Base-by-base conservation (phyloP, 2,329 filamentous ascomycete species). In the Furcasterigmium furcatum region DNA sequence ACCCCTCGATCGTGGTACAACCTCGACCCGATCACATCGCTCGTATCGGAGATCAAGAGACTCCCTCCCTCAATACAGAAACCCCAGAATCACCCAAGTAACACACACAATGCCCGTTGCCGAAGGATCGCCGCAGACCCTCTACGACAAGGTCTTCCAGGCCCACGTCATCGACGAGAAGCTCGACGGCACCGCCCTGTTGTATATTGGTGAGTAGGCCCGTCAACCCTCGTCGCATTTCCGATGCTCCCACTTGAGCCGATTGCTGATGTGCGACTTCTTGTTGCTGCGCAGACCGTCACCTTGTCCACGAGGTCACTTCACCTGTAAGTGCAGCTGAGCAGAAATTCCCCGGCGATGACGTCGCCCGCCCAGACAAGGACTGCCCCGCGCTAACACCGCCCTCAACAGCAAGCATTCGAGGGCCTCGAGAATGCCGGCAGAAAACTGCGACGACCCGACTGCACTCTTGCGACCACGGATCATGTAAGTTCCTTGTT, bases 301-400 rank as follows among this genome's bases (percentile, higher is more conserved):
- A 99, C 77, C 79, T 99, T 52, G 91, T 97, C 51, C 94, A 99
- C 67, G 94, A 99, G 77, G 94, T 99, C 65, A 99, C 94, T 58
- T 96, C 92, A 59, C 94, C 94, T 52, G 87, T 91, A 79, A 64
- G 85, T 68, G 50, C 43, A 27, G 24, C 24, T 27, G 7, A 27
- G 24, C 24, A 7, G 19, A 36, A 43, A 41, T 18, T 44, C 40
- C 32, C 38, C 41, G 30, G 16, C 24, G 24, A 43, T 48, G 44
- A 46, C 50, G 51, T 48, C 47, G 46, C 25, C 42, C 22, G 30
- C 20, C 39, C 38, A 46, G 43, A 38, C 43, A 40, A 50, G 35
- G 46, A 45, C 21, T 14, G 21, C 39, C 21, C 27, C 47, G 46
- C 39, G 25, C 24, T 46, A 48, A 58, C 56, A 44, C 56, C 51